A percentile compares a stretch with the other conserved stretches of the same genome.
These are phyloP conservation scores for Penicillium canescens DNA, from an alignment of 495 filamentous ascomycete species.

Conservation along the genomic window DNA sequence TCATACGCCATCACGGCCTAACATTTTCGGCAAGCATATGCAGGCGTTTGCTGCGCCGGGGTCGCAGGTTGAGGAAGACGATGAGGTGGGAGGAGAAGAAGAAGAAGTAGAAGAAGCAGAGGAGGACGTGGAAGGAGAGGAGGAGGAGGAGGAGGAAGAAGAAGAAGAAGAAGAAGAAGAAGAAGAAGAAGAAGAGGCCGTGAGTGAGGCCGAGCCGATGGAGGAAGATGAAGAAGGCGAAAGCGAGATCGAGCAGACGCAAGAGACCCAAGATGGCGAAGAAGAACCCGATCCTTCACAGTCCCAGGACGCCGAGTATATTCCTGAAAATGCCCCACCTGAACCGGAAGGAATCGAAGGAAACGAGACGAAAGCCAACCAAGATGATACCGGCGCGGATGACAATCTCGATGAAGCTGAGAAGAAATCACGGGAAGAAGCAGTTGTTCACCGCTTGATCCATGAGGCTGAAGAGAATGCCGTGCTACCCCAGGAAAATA, in stretches of 20 bases:
- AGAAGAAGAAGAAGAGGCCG: slow-evolving; percentile 21
- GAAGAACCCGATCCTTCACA: slow-evolving; percentile 15
- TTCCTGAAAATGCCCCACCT: slow-evolving; percentile 6
- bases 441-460: slow-evolving; percentile 62
- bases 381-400: slow-evolving; percentile 24
- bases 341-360: slow-evolving; percentile 12
- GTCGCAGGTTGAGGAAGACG: slow-evolving; percentile 36
- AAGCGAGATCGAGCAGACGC: slow-evolving; percentile 12
- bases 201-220: slow-evolving; percentile 18
- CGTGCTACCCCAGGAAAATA: slow-evolving; percentile 52
- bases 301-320: slow-evolving; percentile 9
- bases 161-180: slow-evolving; percentile 30
- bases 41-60: slow-evolving; percentile 75
- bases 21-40: slow-evolving; percentile 65
- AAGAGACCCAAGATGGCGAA: slow-evolving; percentile 7
- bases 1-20: slow-evolving; percentile 43
- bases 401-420: slow-evolving; percentile 60
- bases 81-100: slow-evolving; percentile 25
- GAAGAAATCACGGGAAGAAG: slow-evolving; percentile 67
- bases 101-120: slow-evolving; percentile 31
- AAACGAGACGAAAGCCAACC: slow-evolving; percentile 14
- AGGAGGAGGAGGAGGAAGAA: slow-evolving; percentile 25
- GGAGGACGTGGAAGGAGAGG: slow-evolving; percentile 34
- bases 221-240: slow-evolving; percentile 21
- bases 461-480: slow-evolving; percentile 61